phyloP scores from a whole-genome alignment of 768 basidiomycete species.

The Mycena amicta region DNA sequence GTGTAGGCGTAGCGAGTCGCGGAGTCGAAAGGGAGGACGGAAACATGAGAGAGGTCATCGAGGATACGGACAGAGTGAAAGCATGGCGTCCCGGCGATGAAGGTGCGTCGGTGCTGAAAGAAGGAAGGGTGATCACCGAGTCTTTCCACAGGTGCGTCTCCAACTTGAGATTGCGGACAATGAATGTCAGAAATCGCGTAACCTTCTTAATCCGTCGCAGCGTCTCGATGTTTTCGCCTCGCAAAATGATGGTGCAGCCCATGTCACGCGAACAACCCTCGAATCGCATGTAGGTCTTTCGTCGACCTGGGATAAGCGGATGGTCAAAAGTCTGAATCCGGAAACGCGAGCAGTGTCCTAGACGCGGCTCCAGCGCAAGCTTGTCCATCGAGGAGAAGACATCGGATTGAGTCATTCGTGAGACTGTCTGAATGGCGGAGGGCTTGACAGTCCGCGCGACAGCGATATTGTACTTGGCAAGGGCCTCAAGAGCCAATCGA shows the following conservation, averaged over 20 bases:
- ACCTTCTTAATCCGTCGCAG: constrained; percentile 89
- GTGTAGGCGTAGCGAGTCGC: constrained; percentile 31
- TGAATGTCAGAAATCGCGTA: constrained; percentile 87
- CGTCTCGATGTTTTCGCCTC: constrained; percentile 83
- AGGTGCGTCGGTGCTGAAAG: constrained; percentile 68
- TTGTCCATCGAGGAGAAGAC: constrained; percentile 96
- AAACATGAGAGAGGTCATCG: constrained; percentile 29
- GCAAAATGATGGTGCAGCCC: constrained; percentile 91
- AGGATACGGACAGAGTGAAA: constrained; percentile 23
- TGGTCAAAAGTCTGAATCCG: constrained; percentile 95
- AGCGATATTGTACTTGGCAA: constrained; percentile 83
- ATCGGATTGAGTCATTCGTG: constrained; percentile 94
- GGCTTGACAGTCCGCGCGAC: constrained; percentile 90
- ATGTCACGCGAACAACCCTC: constrained; percentile 92
- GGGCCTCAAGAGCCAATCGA: constrained; percentile 82
- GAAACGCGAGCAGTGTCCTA: constrained; percentile 87
- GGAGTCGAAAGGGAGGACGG: constrained; percentile 34
- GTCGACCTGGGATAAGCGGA: constrained; percentile 85
- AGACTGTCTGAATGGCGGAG: constrained; percentile 82
- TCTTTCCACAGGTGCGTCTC: constrained; percentile 96
- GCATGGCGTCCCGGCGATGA: constrained; percentile 32
- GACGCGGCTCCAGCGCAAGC: constrained; percentile 82
- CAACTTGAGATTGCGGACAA: constrained; percentile 90
- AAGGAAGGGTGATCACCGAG: constrained; percentile 74
- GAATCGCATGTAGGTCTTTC: constrained; percentile 98